These are phyloP conservation scores for Thelonectria olida DNA, from an alignment of 2,329 filamentous ascomycete genomes.

Conservation along the genomic window DNA sequence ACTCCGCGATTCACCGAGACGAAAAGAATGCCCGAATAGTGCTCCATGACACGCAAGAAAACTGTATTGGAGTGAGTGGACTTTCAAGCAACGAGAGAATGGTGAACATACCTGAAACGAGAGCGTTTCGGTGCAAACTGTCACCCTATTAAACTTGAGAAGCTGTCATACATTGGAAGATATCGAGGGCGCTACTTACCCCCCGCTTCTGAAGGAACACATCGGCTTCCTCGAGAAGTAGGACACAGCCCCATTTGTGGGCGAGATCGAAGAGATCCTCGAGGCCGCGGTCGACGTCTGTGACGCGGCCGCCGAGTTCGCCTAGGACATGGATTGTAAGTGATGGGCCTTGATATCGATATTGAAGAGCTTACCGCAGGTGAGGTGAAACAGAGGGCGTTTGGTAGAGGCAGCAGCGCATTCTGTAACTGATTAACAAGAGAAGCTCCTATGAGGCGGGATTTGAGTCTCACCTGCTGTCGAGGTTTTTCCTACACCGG, in stretches of 20 bases:
- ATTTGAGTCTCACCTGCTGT: slow-evolving; percentile 33
- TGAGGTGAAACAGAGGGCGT: slow-evolving; percentile 32
- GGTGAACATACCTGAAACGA: neutral
- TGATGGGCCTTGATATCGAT: neutral
- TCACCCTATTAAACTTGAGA: neutral
- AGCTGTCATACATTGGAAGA: neutral
- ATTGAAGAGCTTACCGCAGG: slow-evolving; percentile 22
- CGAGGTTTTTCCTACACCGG: slow-evolving; percentile 42
- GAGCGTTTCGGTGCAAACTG: neutral
- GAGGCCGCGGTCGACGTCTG: slow-evolving; percentile 27
- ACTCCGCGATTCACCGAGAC: slow-evolving; percentile 57
- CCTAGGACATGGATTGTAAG: neutral
- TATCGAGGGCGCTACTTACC: neutral
- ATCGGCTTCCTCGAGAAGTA: slow-evolving; percentile 16
- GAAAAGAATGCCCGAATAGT: slow-evolving; percentile 52
- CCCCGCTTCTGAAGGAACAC: neutral
- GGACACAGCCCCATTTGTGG: slow-evolving; percentile 33
- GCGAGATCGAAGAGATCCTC: slow-evolving; percentile 28
- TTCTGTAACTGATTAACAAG: slow-evolving; percentile 1
- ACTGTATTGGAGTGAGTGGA: slow-evolving; percentile 35
- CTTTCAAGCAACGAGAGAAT: neutral
- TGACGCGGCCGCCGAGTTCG: slow-evolving; percentile 29
- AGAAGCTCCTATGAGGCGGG: neutral
- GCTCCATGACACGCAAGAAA: slow-evolving; percentile 51
- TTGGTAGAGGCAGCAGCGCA: slow-evolving; percentile 22